Evolutionary conservation across 805 yeast genomes (phyloP), one percentile per base, ranked within the genome.

Genomic region (Cyberlindnera mississippiensis): DNA sequence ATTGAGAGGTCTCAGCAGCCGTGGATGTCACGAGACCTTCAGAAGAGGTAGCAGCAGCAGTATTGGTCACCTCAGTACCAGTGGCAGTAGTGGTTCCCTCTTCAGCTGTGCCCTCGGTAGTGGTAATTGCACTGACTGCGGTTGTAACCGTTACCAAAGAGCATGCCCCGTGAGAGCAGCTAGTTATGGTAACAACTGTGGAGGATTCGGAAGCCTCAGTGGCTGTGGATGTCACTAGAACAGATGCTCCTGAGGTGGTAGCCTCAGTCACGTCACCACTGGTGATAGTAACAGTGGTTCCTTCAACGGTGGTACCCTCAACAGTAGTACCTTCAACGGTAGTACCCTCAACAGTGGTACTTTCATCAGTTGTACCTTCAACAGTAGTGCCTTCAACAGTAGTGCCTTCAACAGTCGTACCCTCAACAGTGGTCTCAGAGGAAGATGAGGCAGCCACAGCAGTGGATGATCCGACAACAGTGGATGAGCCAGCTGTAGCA

Each of bases 241-340:
- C 29, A 9, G 24, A 20, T 20, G 24, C 6, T 20, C 19, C 29
- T 3, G 42, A 28, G 10, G 28, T 28, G 18, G 33, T 28, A n/a
- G 15, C n/a, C 9, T 33, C 32, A 7, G 20, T 28, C 11, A 29
- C n/a, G 8, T 43, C 17, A 7, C 33, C 14, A 22, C 42, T 37
- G 26, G 46, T 13, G n/a, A n/a, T n/a, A n/a, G n/a, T n/a, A 27
- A 10, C 12, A 27, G 12, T 27, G 29, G 29, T 28, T 10, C 6
- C 22, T 13, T 44, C 43, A 12, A 42, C 38, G 5, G 64, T 56
- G 5, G 57, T 52, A 6, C 67, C 61, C 14, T 60, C 57, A 32
- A 67, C 61, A 28, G 68, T 56, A 15, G 58, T 42, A 20, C 49
- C 49, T n/a, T n/a, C n/a, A n/a, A n/a, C n/a, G n/a, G n/a, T n/a